phyloP scores from a whole-genome alignment of 176 grass and related monocot genomes.

The Carex cristatella region DNA sequence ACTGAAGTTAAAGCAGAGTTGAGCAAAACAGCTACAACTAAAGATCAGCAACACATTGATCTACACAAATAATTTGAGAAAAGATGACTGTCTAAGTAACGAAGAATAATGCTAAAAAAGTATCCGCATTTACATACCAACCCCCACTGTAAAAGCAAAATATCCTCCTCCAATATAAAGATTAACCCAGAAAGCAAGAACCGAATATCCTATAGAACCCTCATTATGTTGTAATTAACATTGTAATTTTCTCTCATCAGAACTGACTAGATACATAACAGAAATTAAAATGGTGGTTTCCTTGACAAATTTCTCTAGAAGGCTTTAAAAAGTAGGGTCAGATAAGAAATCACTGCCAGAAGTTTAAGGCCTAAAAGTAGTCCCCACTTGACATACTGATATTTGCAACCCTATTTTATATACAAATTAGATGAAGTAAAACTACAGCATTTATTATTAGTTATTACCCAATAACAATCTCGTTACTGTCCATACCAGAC shows the following conservation, averaged over 20 bases:
- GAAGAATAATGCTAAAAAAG: background rate
- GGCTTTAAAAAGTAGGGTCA: background rate
- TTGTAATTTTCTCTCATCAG: background rate
- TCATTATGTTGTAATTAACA: background rate
- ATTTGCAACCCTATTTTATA: background rate
- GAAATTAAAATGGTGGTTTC: background rate
- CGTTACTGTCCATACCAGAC: background rate
- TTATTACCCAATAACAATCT: background rate
- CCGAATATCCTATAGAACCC: background rate
- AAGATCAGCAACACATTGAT: background rate
- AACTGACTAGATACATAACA: background rate
- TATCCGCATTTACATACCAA: background rate
- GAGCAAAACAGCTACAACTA: background rate
- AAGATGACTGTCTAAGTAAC: background rate
- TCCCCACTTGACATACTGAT: background rate
- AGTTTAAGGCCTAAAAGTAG: background rate
- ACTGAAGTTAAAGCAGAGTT: background rate
- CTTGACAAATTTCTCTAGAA: background rate
- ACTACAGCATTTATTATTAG: background rate
- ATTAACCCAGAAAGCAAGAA: background rate
- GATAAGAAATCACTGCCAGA: background rate
- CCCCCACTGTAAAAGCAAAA: background rate
- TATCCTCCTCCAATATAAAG: background rate
- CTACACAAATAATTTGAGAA: background rate
- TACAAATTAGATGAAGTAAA: background rate